Evolutionary conservation across 495 filamentous ascomycete species (phyloP).

Genomic region (Penicillium canariense): DNA sequence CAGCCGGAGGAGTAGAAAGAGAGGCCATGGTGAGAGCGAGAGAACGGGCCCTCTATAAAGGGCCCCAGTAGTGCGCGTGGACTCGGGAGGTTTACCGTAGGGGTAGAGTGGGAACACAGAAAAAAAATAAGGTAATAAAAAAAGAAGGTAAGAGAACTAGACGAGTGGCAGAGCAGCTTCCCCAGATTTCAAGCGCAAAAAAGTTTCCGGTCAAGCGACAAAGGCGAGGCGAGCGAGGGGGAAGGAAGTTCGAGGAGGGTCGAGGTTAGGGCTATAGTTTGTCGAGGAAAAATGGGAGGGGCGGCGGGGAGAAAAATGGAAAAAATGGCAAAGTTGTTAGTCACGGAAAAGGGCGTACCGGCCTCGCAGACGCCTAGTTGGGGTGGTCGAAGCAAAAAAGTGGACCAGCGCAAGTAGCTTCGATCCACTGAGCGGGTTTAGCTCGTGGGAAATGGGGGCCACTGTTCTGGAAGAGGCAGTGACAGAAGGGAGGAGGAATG

Average conservation of each 20-base stretch:
- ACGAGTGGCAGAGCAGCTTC: conserved; percentile 26
- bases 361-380: conserved; percentile 20
- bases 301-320: conserved; percentile 24
- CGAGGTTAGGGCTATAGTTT: conserved; percentile 7
- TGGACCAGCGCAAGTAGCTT: not conserved
- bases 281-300: conserved; percentile 19
- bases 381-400: not conserved
- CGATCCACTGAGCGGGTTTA: conserved; percentile 4
- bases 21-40: conserved; percentile 35
- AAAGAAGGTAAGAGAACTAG: conserved; percentile 20
- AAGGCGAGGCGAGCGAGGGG: not conserved
- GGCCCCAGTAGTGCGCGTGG: conserved; percentile 10
- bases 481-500: conserved; percentile 5
- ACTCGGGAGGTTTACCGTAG: conserved; percentile 22
- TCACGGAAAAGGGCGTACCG: conserved; percentile 43
- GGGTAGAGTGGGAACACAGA: conserved; percentile 14
- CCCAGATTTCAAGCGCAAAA: conserved; percentile 37
- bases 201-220: conserved; percentile 22
- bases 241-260: not conserved
- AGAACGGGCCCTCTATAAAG: conserved; percentile 39
- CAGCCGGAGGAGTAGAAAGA: conserved; percentile 21
- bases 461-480: not conserved
- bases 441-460: not conserved
- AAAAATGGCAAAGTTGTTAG: conserved; percentile 41
- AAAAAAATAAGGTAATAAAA: conserved; percentile 12